Conservation (phyloP, 306 rosid species). For the Fagus crenata region DNA sequence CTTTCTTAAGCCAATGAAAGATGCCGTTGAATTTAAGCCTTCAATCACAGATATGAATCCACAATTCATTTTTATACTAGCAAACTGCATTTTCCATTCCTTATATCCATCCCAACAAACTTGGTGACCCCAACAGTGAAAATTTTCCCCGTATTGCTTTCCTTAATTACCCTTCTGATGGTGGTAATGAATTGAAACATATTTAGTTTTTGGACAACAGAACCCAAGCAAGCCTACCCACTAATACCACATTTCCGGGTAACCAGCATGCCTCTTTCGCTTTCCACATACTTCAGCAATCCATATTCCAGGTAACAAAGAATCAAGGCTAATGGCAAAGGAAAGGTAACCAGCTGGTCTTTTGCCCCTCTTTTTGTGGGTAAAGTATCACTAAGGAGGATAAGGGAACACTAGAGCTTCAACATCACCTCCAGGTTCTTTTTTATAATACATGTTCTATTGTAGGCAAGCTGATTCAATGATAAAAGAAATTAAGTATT, state of each 20-base stretch:
- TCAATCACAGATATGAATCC: neutral
- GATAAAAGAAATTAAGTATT: neutral
- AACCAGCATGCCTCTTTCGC: neutral
- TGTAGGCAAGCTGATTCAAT: neutral
- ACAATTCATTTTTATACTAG: neutral
- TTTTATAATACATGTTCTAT: neutral
- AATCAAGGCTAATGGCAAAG: neutral
- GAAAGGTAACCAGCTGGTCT: neutral
- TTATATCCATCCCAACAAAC: neutral
- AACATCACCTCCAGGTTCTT: neutral
- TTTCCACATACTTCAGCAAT: neutral
- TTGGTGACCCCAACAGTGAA: neutral
- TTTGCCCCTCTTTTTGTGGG: neutral
- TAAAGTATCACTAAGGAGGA: neutral
- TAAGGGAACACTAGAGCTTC: neutral
- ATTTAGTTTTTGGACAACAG: neutral
- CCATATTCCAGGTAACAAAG: neutral
- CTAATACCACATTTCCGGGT: neutral
- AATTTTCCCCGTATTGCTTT: neutral
- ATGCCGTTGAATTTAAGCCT: neutral
- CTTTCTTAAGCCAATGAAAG: slow-evolving; percentile 12
- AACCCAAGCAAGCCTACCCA: neutral
- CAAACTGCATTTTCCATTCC: neutral
- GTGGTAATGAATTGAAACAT: neutral
- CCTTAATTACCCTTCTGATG: neutral